Evolutionary conservation across 108 stramenopile species (phyloP).

Genomic region (Hondaea fermentalgiana): DNA sequence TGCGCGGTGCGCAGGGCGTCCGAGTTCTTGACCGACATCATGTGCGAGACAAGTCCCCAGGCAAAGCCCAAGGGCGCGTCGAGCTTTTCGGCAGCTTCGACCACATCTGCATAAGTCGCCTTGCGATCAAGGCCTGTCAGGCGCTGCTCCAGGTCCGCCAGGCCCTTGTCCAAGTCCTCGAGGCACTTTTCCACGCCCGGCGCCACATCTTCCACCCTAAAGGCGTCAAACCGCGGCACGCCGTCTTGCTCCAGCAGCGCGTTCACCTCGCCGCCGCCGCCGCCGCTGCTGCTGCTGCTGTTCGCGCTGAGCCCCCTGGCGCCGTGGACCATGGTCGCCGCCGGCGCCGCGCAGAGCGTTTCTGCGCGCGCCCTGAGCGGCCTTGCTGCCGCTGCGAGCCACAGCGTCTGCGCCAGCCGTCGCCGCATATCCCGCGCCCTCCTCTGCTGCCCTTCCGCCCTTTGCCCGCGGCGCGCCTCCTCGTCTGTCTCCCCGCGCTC

Average conservation of each 20-base stretch:
- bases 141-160: conserved; percentile 55
- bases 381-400: neutral
- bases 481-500: too few relatives aligned
- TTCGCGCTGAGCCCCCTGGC: too few relatives aligned
- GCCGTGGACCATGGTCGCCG: too few relatives aligned
- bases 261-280: conserved; percentile 32
- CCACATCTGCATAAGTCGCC: conserved; percentile 22
- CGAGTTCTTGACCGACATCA: conserved; percentile 89
- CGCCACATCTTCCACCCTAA: conserved; percentile 66
- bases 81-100: conserved; percentile 35
- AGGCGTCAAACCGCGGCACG: conserved; percentile 71
- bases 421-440: neutral
- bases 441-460: neutral
- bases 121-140: neutral
- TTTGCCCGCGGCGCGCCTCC: neutral
- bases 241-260: conserved; percentile 67
- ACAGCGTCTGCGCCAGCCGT: neutral
- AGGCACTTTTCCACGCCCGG: conserved; percentile 67
- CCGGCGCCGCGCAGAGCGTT: neutral
- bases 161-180: conserved; percentile 57
- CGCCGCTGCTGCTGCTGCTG: too few relatives aligned
- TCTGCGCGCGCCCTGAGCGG: neutral
- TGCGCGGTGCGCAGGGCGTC: conserved; percentile 83
- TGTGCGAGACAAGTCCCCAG: conserved; percentile 93
- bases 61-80: conserved; percentile 54